Conservation (phyloP, 495 filamentous ascomycete genomes). For the Lepidopterella palustris region DNA sequence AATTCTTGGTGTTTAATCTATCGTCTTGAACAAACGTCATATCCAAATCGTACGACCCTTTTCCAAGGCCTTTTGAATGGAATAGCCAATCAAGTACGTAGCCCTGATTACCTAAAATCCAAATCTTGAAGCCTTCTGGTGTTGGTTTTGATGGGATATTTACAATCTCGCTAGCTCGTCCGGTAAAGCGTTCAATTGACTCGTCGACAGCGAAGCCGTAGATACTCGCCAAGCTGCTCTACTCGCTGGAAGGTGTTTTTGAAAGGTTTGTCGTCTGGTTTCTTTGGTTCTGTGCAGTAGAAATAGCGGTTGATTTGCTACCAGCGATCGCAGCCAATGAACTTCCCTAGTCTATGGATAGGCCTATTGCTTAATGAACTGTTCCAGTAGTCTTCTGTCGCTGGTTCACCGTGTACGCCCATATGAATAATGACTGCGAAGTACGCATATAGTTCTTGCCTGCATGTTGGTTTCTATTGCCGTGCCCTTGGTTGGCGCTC, state of each 20-base stretch:
- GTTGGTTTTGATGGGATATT: no score
- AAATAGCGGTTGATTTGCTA: not conserved
- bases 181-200: no score
- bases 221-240: not conserved
- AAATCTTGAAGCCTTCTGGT: no score
- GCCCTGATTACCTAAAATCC: not conserved
- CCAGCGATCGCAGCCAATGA: not conserved
- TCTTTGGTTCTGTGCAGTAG: not conserved
- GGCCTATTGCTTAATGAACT: not conserved
- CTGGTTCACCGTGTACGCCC: no score
- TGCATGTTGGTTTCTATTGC: not conserved
- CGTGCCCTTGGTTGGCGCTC: no score
- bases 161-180: not conserved
- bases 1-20: no score
- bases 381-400: not conserved
- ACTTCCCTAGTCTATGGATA: not conserved
- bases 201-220: no score
- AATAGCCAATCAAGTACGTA: not conserved
- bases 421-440: not conserved
- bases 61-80: not conserved
- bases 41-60: not conserved
- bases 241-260: not conserved
- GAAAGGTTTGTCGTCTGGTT: not conserved
- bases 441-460: not conserved
- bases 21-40: no score